Percentiles rank a stretch among this genome's conserved stretches.
These are phyloP conservation scores for Vinca minor DNA, from an alignment of 257 asterid genomes.

Conservation along the genomic window DNA sequence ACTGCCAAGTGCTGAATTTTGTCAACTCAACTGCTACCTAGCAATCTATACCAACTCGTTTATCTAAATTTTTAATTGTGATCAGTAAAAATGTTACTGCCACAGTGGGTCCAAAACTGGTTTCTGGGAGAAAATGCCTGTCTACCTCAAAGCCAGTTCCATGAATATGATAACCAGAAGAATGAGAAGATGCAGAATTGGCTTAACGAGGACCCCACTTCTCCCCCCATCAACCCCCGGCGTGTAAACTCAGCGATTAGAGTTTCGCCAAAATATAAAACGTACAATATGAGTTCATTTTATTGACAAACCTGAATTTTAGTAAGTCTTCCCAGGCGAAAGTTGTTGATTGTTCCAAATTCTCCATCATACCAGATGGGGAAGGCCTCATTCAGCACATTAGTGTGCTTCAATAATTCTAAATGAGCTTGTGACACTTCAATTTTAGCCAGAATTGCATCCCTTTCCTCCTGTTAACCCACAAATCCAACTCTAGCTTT, in stretches of 20 bases:
- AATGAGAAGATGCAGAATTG: not conserved
- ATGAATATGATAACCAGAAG: not conserved
- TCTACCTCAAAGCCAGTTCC: not conserved
- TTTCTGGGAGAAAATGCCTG: not conserved
- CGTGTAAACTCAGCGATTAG: not conserved
- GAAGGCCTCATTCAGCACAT: constrained; percentile 91
- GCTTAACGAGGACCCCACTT: not conserved
- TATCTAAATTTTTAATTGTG: not conserved
- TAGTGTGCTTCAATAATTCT: constrained; percentile 72
- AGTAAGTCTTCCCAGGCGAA: constrained; percentile 98
- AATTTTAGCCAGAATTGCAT: constrained; percentile 80
- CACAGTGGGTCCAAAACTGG: not conserved
- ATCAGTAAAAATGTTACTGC: not conserved
- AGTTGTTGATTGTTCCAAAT: constrained; percentile 92
- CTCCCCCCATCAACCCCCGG: not conserved
- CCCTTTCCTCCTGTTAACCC: constrained; percentile 78
- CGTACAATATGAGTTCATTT: not conserved
- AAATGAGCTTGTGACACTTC: constrained; percentile 98
- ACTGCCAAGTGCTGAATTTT: not conserved
- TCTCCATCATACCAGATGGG: constrained; percentile 95
- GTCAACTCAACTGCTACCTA: not conserved
- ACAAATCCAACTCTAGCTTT: not conserved
- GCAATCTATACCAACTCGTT: too few relatives aligned
- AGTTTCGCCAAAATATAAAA: not conserved
- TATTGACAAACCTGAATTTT: constrained; percentile 56